phyloP scores from a whole-genome alignment of 2,329 filamentous ascomycete genomes.

The Fulvia fulva region DNA sequence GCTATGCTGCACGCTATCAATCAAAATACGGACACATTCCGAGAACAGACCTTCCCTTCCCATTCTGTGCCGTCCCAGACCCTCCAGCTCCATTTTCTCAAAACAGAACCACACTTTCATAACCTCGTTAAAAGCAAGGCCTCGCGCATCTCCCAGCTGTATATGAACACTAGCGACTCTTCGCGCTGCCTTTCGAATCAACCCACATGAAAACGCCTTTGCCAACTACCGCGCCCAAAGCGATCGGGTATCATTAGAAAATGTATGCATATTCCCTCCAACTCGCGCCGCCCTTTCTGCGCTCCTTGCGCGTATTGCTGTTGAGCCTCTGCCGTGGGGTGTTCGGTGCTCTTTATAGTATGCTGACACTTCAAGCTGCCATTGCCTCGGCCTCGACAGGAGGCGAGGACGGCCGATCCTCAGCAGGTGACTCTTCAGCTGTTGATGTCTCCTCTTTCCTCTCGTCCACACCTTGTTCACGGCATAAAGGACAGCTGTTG shows the following conservation, averaged over 20 bases:
- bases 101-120: not conserved
- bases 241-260: conserved; percentile 1
- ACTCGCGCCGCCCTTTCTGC: not conserved
- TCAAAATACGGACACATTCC: not conserved
- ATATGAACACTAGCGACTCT: not conserved
- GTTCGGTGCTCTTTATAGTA: not conserved
- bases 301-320: not conserved
- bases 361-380: not conserved
- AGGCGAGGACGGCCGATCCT: not conserved
- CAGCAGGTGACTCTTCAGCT: not conserved
- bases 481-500: conserved; percentile 60
- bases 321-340: not conserved
- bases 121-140: not conserved
- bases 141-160: not conserved
- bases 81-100: not conserved
- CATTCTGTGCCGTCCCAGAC: not conserved
- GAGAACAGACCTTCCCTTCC: not conserved
- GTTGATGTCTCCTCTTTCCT: conserved; percentile 27
- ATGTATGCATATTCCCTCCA: not conserved
- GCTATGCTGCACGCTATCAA: conserved; percentile 3
- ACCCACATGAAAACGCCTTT: not conserved
- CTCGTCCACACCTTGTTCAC: conserved; percentile 56
- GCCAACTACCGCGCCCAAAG: not conserved
- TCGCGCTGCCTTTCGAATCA: not conserved
- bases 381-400: not conserved